A percentile compares a stretch with the other conserved stretches of the same genome.
These are phyloP conservation scores for Murraya paniculata DNA, from an alignment of 345 rosid species.

Conservation along the genomic window DNA sequence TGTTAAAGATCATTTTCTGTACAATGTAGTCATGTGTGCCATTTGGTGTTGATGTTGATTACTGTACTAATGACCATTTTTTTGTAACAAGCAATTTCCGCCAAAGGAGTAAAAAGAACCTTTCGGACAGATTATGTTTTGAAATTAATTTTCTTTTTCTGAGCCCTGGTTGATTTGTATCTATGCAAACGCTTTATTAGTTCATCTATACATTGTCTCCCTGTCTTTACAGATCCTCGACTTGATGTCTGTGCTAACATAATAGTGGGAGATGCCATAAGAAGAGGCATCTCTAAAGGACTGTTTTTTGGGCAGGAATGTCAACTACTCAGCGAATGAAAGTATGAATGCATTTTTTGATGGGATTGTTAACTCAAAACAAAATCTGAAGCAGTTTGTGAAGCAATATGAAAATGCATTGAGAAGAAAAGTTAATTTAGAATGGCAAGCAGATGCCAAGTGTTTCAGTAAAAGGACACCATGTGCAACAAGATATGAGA, in stretches of 20 bases:
- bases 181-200: background rate
- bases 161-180: background rate
- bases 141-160: background rate
- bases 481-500: too few relatives aligned
- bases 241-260: slow-evolving; percentile 34
- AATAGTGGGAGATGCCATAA: slow-evolving; percentile 35
- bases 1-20: background rate
- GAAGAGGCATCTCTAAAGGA: slow-evolving; percentile 37
- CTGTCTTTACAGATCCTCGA: slow-evolving; percentile 28
- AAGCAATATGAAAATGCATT: too few relatives aligned
- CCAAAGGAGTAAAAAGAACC: background rate
- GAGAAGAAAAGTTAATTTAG: too few relatives aligned
- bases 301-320: too few relatives aligned
- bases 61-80: too few relatives aligned
- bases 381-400: too few relatives aligned
- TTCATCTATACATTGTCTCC: background rate
- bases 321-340: too few relatives aligned
- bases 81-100: background rate
- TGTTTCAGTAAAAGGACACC: too few relatives aligned
- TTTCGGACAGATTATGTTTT: background rate
- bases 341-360: too few relatives aligned
- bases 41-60: too few relatives aligned
- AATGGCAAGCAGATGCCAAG: too few relatives aligned
- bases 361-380: too few relatives aligned
- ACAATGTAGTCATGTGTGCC: background rate